Base-by-base conservation (phyloP, 306 rosid genomes). In the Gynostemma pentaphyllum region DNA sequence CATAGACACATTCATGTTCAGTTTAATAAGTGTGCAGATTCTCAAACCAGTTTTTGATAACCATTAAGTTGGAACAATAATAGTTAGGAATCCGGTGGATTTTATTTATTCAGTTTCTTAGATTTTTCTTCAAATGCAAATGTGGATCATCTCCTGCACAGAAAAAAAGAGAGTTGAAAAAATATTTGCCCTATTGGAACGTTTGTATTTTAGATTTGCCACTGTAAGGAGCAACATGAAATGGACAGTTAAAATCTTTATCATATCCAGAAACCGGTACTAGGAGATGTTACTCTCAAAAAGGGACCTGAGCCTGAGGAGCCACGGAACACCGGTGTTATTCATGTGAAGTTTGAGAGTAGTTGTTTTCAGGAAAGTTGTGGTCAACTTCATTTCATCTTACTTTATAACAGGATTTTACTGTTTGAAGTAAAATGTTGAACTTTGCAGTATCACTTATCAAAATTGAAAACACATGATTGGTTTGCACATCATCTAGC, bases 1-100 rank as follows among this genome's bases (percentile, higher is more conserved):
- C 48, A 39, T 60, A 40, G 37, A 39, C 66, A 39, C 66, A 60
- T 39, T 60, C 66, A 12, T 8, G 34, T 60, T 23, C 13, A 60
- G 66, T 22, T 39, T 60, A 16, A 42, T 34, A 34, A 5, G 19
- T 52, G 15, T 52, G 15, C 12, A 14, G 37, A 14, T 24, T 9
- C 15, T 5, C 59, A 27, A 27, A 18, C 59, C 36, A 14, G 19
- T 52, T 27, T 24, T 10, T 24, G 56, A 12, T 22, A 50, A 23
- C 16, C 32, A 24, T 14, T 19, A 26, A 24, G 21, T 13, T 52
- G 24, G 27, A 51, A 52, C 19, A n/a, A 52, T 52, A 22, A 6
- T 26, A 27, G 37, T 52, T 12, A 27, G 36, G 42, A 15, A 57
- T 57, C 21, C 36, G 23, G 26, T 26, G 23, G 28, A 0, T 19